Evolutionary conservation across 345 rosid species (phyloP).

Genomic region (Brassica rapa): DNA sequence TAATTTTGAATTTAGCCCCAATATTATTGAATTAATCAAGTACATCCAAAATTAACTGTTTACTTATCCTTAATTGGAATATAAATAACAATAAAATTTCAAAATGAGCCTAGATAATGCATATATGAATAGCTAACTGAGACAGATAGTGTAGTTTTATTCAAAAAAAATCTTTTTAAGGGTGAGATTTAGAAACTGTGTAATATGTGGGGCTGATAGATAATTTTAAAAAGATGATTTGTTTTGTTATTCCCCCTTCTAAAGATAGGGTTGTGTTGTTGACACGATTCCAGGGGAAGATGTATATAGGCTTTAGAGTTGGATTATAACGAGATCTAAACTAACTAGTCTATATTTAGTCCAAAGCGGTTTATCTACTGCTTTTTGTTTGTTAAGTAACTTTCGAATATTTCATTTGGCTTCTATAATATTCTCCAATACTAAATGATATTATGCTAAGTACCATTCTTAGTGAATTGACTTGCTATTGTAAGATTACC

Average conservation of each 20-base stretch:
- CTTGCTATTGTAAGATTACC: conserved; percentile 7
- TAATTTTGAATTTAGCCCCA: not conserved
- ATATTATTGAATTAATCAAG: not conserved
- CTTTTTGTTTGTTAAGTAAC: not conserved
- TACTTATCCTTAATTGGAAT: not conserved
- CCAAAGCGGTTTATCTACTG: not conserved
- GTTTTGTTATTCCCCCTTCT: not conserved
- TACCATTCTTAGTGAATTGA: not conserved
- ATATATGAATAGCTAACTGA: not conserved
- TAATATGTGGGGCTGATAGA: not conserved
- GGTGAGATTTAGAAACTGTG: conserved; percentile 12
- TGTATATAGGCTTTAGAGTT: not conserved
- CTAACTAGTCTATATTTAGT: conserved; percentile 17
- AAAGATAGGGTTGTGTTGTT: not conserved
- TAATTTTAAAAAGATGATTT: not conserved
- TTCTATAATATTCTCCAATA: not conserved
- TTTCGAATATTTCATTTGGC: not conserved
- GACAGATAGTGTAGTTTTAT: not conserved
- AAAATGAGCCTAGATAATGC: not conserved
- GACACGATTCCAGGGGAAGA: not conserved
- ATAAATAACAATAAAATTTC: not conserved
- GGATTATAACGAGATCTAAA: conserved; percentile 32
- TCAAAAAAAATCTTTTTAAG: not conserved
- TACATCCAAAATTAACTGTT: not conserved
- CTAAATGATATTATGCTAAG: conserved; percentile 1